phyloP scores from a whole-genome alignment of 2,329 filamentous ascomycete genomes.

The Sporothrix variecibatus region DNA sequence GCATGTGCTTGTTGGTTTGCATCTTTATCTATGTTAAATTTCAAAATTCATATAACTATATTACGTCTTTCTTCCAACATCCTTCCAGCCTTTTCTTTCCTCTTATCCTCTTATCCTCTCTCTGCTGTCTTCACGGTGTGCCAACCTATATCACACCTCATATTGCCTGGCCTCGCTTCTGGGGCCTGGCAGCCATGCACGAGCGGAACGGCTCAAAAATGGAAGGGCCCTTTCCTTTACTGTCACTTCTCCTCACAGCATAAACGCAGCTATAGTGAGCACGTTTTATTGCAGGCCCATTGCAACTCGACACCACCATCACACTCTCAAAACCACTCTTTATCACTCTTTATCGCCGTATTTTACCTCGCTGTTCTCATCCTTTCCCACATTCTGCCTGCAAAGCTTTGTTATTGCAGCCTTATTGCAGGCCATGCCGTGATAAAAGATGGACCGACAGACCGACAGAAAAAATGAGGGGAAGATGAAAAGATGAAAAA shows the following conservation, averaged over 20 bases:
- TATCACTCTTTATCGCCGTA: not conserved
- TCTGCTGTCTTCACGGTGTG: not conserved
- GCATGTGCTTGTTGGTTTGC: not conserved
- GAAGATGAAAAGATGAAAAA: not conserved
- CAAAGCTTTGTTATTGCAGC: not conserved
- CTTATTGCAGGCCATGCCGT: conserved; percentile 1
- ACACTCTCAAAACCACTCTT: not conserved
- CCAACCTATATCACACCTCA: not conserved
- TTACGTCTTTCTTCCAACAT: not conserved
- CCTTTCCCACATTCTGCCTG: not conserved
- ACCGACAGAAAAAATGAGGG: not conserved
- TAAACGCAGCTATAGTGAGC: not conserved
- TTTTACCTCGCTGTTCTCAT: too few species aligned
- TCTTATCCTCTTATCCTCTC: not conserved
- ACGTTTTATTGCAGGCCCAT: not conserved
- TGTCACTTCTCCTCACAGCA: not conserved
- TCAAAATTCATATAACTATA: not conserved
- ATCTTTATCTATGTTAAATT: not conserved
- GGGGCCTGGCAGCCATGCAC: too few species aligned
- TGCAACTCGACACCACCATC: conserved; percentile 1
- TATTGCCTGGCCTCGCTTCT: not conserved
- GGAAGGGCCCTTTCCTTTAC: not conserved
- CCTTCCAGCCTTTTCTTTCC: not conserved
- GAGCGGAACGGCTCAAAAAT: conserved; percentile 2
- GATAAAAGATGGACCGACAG: conserved; percentile 7